Evolutionary conservation across 164 flowering plant species (phyloP), one percentile per base, ranked within the genome.

Genomic region (Vitis labrusca): DNA sequence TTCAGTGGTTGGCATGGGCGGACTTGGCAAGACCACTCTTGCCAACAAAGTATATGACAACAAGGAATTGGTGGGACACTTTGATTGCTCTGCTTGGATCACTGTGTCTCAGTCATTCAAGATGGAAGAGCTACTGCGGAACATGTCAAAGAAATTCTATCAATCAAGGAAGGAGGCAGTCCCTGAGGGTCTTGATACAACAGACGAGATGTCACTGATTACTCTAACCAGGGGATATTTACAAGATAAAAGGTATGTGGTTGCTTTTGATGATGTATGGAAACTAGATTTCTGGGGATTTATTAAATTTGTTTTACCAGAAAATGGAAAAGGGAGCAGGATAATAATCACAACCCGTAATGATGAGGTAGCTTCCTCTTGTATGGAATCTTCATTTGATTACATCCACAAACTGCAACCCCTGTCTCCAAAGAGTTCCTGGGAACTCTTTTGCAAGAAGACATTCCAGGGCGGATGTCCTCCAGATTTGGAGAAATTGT

Each of bases 241-340:
- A 29, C 23, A 50, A 0, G 30, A 58, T 1, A 59, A 49, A 19
- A 65, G 66, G 64, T 71, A 74, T 17, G 10, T 70, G 13, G 57
- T 77, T 14, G 71, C 66, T n/a, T 50, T 78, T 14, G 77, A 78
- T 67, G 77, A 78, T 67, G 69, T 77, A 2, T 74, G 78, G 81
- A 15, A 51, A 10, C 10, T 37, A 9, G 59, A 74, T 10, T 63
- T 50, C 16, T 78, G 78, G 81, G 62, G 48, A 29, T 30, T 47
- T 1, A 51, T 74, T 5, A 17, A 65, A 15, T 9, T 27, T 29
- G 78, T 57, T 5, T 61, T 78, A 9, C 75, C 69, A 14, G 49
- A 54, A 2, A 60, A 49, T 10, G 44, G 17, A 5, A 53, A 64
- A 44, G 70, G 78, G 13, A 71, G 75, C 52, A 47, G 78, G 19